Conservation (phyloP, 805 yeast genomes). For the Tetrapisispora fleetii region DNA sequence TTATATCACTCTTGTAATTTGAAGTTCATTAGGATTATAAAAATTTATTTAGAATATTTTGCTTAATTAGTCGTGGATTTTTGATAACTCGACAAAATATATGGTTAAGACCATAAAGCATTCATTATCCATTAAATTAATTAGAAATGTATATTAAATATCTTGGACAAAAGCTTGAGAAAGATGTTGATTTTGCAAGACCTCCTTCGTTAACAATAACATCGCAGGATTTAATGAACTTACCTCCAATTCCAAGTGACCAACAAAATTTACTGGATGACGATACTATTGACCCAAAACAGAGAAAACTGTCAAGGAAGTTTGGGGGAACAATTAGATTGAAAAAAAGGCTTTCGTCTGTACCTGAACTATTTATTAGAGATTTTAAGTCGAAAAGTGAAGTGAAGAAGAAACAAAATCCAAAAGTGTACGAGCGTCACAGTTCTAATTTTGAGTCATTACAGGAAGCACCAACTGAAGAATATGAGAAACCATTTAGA, state of each 20-base stretch:
- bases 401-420: not conserved
- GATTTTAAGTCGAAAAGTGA: constrained; percentile 12
- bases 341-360: constrained; percentile 23
- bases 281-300: constrained; percentile 2
- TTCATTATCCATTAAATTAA: too few species aligned
- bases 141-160: constrained; percentile 23
- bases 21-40: too few species aligned
- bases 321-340: constrained; percentile 23
- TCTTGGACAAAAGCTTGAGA: constrained; percentile 22
- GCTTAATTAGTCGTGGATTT: too few species aligned
- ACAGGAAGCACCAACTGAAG: constrained; percentile 1
- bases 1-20: too few species aligned
- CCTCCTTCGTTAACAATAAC: constrained; percentile 26
- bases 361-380: constrained; percentile 24
- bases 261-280: not conserved
- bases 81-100: too few species aligned
- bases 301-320: constrained; percentile 12
- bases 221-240: constrained; percentile 16
- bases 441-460: constrained; percentile 2
- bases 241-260: constrained; percentile 16
- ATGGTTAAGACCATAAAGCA: too few species aligned
- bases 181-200: constrained; percentile 20
- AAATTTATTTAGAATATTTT: too few species aligned
- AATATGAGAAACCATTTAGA: not conserved
- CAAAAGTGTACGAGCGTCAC: constrained; percentile 2